Evolutionary conservation across 116 monocot species (phyloP), one percentile per base, ranked within the genome.

Genomic region (Dioscorea cayenensis): DNA sequence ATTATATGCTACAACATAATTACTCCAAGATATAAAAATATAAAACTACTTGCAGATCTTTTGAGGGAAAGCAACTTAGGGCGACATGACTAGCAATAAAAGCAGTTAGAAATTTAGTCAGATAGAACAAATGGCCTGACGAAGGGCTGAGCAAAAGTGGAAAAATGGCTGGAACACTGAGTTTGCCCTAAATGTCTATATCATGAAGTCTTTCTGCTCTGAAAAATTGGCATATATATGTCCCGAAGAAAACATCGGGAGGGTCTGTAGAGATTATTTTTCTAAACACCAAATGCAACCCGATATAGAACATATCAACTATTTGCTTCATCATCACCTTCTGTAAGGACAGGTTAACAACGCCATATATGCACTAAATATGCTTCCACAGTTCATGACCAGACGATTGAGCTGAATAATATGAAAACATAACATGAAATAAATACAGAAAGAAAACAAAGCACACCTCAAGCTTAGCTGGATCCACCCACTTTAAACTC

Each of bases 401-500:
- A 55, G 55, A 55, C n/a, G 55, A n/a, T 55, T 2, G 5, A 43
- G 43, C 43, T 10, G 43, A 12, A 43, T 10, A 43, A 43, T 43
- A 43, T 12, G 12, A 43, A 43, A 0, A 9, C 0, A 8, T 55
- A 55, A 11, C 55, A 18, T n/a, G 55, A n/a, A 55, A 51, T 7
- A 11, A 0, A 43, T 43, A 43, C 11, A 43, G 12, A 43, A 43
- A 68, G 27, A 17, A 52, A 22, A 22, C 66, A 71, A 36, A 72
- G 20, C 71, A 67, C 65, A 95, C 95, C 90, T 89, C 87, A 65
- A 95, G 89, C 69, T 77, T 77, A 63, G 89, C 73, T 70, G 95
- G 92, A 84, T 95, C 89, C 43, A 95, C 79, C 76, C 83, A 89
- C 72, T 91, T 94, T 35, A 74, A 11, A 68, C 82, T 88, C 43